Evolutionary conservation across 2,329 filamentous ascomycete genomes (phyloP).

Genomic region (Ophiostoma novo-ulmi): DNA sequence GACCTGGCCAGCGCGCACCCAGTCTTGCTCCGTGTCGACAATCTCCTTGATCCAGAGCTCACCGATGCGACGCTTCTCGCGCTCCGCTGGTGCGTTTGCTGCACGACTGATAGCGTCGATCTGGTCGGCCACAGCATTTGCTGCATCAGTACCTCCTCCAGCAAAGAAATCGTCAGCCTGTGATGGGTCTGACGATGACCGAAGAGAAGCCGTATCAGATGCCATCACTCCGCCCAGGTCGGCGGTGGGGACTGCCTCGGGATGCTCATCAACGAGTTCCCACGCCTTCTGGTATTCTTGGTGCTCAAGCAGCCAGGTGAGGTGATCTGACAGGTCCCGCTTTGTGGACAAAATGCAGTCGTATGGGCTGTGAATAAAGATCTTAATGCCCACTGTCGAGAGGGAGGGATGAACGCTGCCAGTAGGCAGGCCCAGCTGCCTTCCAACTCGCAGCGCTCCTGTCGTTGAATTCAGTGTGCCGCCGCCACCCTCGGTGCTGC

Average conservation of each 20-base stretch:
- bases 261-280: conserved; percentile 83
- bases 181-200: conserved; percentile 27
- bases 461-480: background rate
- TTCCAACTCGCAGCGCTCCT: conserved; percentile 23
- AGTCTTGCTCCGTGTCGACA: conserved; percentile 61
- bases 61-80: conserved; percentile 84
- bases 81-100: conserved; percentile 64
- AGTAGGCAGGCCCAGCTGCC: conserved; percentile 20
- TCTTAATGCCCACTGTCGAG: conserved; percentile 55
- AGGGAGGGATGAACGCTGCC: conserved; percentile 49
- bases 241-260: conserved; percentile 57
- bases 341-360: conserved; percentile 92
- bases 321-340: conserved; percentile 77
- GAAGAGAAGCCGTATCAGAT: conserved; percentile 25
- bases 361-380: conserved; percentile 94
- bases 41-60: conserved; percentile 91
- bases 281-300: conserved; percentile 79
- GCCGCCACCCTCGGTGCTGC: conserved; percentile 39
- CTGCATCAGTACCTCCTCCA: background rate
- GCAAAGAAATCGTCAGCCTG: conserved; percentile 47
- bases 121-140: background rate
- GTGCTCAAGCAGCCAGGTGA: conserved; percentile 78
- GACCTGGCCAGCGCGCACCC: conserved; percentile 70
- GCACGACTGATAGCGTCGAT: conserved; percentile 53
- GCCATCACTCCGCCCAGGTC: conserved; percentile 39